These are phyloP conservation scores for Diplodia corticola DNA, from an alignment of 2,329 filamentous ascomycete species.

Conservation along the genomic window DNA sequence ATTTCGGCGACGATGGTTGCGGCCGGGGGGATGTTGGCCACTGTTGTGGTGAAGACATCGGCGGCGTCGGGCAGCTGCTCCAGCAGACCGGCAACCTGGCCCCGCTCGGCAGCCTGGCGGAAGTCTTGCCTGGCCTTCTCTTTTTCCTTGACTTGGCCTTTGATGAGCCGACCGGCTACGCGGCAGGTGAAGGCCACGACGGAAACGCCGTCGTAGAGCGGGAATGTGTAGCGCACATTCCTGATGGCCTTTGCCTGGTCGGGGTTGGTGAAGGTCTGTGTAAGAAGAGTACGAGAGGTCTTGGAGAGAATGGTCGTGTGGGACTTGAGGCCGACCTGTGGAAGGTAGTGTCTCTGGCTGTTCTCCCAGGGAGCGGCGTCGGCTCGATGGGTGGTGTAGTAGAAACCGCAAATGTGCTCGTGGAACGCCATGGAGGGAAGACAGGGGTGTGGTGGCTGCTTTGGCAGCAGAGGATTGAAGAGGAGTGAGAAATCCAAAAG, in stretches of 20 bases:
- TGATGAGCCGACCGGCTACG: conserved; percentile 60
- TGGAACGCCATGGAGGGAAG: not conserved
- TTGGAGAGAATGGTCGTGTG: conserved; percentile 63
- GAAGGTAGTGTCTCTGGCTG: conserved; percentile 48
- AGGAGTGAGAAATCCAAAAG: not conserved
- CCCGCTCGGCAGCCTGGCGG: conserved; percentile 57
- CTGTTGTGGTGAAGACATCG: conserved; percentile 67
- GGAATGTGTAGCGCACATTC: conserved; percentile 67
- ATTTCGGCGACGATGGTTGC: conserved; percentile 62
- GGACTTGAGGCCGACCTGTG: conserved; percentile 58
- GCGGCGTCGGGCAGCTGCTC: conserved; percentile 60
- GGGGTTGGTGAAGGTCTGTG: conserved; percentile 64
- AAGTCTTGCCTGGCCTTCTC: conserved; percentile 62
- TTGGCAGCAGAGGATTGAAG: not conserved
- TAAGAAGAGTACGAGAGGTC: conserved; percentile 53
- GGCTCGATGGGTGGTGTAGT: conserved; percentile 29
- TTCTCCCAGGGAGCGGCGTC: not conserved
- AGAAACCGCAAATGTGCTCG: conserved; percentile 32
- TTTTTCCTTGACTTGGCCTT: conserved; percentile 67
- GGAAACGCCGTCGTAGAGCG: conserved; percentile 70
- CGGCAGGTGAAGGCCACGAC: conserved; percentile 68
- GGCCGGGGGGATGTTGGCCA: conserved; percentile 66
- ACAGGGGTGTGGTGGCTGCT: not conserved
- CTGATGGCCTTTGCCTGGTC: conserved; percentile 46
- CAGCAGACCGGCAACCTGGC: conserved; percentile 65